Conservation (phyloP, 768 basidiomycete genomes). For the Tremella yokohamensis region DNA sequence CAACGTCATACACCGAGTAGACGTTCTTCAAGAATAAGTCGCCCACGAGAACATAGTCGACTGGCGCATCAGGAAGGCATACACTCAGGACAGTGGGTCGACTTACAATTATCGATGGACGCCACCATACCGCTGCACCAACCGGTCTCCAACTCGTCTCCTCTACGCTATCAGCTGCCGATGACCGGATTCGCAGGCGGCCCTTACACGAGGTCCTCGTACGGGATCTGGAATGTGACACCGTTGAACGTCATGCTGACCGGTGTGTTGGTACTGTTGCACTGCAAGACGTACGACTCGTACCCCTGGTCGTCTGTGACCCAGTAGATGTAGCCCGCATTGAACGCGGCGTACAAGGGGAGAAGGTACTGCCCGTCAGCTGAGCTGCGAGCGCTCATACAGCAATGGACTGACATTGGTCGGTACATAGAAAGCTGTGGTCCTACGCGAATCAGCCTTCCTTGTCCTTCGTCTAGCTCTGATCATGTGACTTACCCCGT, state of each 20-base stretch:
- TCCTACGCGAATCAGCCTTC: not conserved
- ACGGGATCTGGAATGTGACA: not conserved
- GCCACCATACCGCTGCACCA: conserved; percentile 1
- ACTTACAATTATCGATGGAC: not conserved
- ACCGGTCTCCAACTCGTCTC: not conserved
- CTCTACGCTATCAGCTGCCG: not conserved
- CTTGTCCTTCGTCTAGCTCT: too few species aligned
- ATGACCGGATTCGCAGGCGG: too few species aligned
- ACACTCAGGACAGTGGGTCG: not conserved
- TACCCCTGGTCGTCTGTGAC: not conserved
- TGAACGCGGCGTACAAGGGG: not conserved
- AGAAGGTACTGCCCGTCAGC: not conserved
- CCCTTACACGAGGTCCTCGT: conserved; percentile 1
- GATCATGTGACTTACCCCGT: not conserved
- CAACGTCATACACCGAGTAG: not conserved
- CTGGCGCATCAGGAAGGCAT: not conserved
- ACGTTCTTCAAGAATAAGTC: conserved; percentile 3
- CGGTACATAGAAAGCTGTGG: conserved; percentile 2
- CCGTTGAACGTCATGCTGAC: not conserved
- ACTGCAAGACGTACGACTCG: conserved; percentile 1
- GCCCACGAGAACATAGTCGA: conserved; percentile 1
- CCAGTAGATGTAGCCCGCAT: not conserved
- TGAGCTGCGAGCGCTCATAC: not conserved
- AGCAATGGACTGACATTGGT: not conserved
- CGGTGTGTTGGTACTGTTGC: not conserved